Percentiles rank a stretch among this genome's conserved stretches.
These are phyloP conservation scores for Cucurbita moschata DNA, from an alignment of 306 rosid species.

Conservation along the genomic window DNA sequence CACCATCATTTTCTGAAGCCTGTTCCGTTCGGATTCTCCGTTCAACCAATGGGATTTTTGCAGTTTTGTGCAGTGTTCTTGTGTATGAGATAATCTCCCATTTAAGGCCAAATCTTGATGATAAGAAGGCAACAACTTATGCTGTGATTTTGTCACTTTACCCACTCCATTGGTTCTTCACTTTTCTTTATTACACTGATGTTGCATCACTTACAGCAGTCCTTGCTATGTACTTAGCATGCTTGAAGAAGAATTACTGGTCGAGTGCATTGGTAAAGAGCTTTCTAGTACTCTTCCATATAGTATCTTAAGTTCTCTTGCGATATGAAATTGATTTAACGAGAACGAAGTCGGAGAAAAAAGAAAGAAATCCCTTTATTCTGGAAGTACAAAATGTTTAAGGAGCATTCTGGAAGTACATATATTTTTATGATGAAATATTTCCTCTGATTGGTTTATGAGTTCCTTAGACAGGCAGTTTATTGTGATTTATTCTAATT, in stretches of 20 bases:
- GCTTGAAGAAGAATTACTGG: constrained; percentile 76
- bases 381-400: neutral
- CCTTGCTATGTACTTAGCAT: constrained; percentile 63
- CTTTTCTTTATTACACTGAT: constrained; percentile 86
- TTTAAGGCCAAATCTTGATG: constrained; percentile 56
- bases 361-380: neutral
- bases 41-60: constrained; percentile 55
- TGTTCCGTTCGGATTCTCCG: constrained; percentile 60
- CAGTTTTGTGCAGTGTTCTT: constrained; percentile 48
- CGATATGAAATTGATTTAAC: neutral
- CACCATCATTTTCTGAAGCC: constrained; percentile 39
- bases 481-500: neutral
- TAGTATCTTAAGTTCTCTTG: neutral
- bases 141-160: constrained; percentile 54
- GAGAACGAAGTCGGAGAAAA: neutral
- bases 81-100: constrained; percentile 47
- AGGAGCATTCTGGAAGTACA: neutral
- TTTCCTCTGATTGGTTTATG: neutral
- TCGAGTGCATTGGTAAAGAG: constrained; percentile 68
- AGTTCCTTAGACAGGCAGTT: neutral
- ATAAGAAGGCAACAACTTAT: constrained; percentile 41
- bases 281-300: neutral
- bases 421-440: neutral
- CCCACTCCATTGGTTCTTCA: constrained; percentile 90
- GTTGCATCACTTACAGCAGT: constrained; percentile 70